Evolutionary conservation across 768 basidiomycete genomes (phyloP).

Genomic region (Melanogaster broomeanus): DNA sequence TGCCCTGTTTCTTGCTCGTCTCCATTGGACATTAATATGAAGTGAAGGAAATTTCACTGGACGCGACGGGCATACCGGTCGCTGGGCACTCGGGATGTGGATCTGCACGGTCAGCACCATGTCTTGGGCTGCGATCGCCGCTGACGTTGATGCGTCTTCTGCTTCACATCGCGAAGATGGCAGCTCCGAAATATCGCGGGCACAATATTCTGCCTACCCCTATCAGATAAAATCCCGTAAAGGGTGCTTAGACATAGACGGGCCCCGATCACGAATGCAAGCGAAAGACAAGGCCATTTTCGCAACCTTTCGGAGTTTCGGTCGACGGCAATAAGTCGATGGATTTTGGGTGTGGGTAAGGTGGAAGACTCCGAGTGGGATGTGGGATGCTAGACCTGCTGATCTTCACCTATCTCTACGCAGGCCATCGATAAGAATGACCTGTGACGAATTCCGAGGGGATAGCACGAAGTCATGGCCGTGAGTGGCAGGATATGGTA

Average conservation of each 20-base stretch:
- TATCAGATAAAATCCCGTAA: neutral
- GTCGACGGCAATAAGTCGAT: neutral
- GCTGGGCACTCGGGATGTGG: constrained; percentile 3
- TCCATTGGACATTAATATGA: neutral
- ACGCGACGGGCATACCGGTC: constrained; percentile 3
- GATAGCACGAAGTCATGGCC: neutral
- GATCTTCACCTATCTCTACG: constrained; percentile 29
- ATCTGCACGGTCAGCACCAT: neutral
- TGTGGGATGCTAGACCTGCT: constrained; percentile 27
- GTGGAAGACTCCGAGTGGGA: neutral
- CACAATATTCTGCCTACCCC: neutral
- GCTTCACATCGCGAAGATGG: neutral
- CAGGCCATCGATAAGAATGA: constrained; percentile 4
- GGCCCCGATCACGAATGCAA: neutral
- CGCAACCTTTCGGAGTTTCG: neutral
- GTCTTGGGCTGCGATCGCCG: neutral
- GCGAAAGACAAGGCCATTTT: neutral
- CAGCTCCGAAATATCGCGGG: constrained; percentile 1
- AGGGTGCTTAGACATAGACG: constrained; percentile 3
- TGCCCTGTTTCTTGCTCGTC: too few species aligned
- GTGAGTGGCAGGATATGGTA: too few species aligned
- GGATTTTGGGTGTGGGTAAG: neutral
- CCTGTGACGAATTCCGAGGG: neutral
- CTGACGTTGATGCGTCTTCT: neutral
- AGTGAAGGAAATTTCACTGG: constrained; percentile 8